Evolutionary conservation across 2,329 filamentous ascomycete species (phyloP), one percentile per base, ranked within the genome.

Genomic region (Gnomoniopsis smithogilvyi): DNA sequence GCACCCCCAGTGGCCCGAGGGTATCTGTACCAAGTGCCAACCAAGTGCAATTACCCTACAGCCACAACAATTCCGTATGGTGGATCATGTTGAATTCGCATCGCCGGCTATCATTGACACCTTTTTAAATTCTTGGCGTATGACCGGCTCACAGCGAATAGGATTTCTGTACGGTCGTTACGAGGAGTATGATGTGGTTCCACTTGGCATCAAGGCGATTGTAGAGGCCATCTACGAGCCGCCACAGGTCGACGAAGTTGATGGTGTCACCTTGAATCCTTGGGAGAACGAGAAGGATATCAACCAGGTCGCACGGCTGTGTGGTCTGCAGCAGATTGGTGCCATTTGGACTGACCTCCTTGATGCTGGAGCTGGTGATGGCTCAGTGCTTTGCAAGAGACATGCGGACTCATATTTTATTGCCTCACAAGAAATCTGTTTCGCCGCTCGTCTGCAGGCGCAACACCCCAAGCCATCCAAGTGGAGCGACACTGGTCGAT

Each of bases 221-320:
- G 93, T 99, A 0, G 93, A 99, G 76, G 94, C 93, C 45, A 96
- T 99, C 64, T 99, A 97, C 68, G 95, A 99, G 71, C 91, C 93
- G 4, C 95, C 95, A 2, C 95, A 99, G 70, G 78, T 94, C 38
- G 88, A 93, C 66, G 95, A 99, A 73, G 70, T 88, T 15, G 95
- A 99, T 68, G 95, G 95, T 1, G 85, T 98, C 50, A 93, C 92
- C 0, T 77, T 96, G 58, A 86, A 87, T 53, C 82, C 91, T 0
- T 98, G 94, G 91, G 85, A 90, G 34, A 91, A 92, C 61, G 92
- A 96, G 74, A 82, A 87, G 60, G 88, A 91, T 8, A 80, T 98
- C 33, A 89, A 96, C 61, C 84, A 90, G 56, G 79, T 97, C 7
- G 95, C 95, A 26, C 84, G 81, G 62, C 76, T 91, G 53, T 98